Evolutionary conservation across 2,329 filamentous ascomycete genomes (phyloP), one percentile per base, ranked within the genome.

Genomic region (Lasiodiplodia citricola): DNA sequence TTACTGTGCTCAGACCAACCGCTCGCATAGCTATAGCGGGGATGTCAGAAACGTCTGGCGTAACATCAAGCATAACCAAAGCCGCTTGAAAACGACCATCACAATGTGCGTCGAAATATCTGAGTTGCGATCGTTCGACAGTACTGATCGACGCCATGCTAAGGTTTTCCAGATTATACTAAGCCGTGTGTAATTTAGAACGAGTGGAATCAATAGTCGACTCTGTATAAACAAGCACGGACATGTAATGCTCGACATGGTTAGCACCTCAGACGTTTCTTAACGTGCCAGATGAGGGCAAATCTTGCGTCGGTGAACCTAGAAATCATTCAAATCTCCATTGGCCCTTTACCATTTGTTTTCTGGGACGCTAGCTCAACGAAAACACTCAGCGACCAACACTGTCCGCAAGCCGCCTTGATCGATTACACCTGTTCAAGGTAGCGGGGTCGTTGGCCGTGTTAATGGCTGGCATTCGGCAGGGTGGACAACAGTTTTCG

Each of bases 61-160:
- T 64, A 52, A 64, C 60, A 64, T 13, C 31, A 11, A 41, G 60
- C 60, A 52, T 64, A 28, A 52, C n/a, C 14, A 6, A 52, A 7
- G 23, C 38, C n/a, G 44, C 44, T 64, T 38, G 31, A 52, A 21
- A 8, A 52, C 37, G 60, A 14, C 31, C 60, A 64, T 64, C 60
- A 23, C 44, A 64, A 52, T 64, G n/a, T 64, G 18, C 23, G n/a
- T 31, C 37, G 38, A 31, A 25, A 31, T 4, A 47, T 31, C 8
- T 44, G 18, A 31, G 14, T 18, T 28, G 8, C n/a, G n/a, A 52
- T 52, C 16, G 6, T 37, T 52, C 10, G 28, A 52, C 52, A 18
- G 6, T 38, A 8, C 60, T 25, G 44, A 38, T 38, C 18, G n/a
- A 2, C 13, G 6, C 31, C 10, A 50, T 50, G 35, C 21, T 52